A percentile compares a stretch with the other conserved stretches of the same genome.
phyloP scores from a whole-genome alignment of 345 rosid genomes.

The Euphorbia peplus region DNA sequence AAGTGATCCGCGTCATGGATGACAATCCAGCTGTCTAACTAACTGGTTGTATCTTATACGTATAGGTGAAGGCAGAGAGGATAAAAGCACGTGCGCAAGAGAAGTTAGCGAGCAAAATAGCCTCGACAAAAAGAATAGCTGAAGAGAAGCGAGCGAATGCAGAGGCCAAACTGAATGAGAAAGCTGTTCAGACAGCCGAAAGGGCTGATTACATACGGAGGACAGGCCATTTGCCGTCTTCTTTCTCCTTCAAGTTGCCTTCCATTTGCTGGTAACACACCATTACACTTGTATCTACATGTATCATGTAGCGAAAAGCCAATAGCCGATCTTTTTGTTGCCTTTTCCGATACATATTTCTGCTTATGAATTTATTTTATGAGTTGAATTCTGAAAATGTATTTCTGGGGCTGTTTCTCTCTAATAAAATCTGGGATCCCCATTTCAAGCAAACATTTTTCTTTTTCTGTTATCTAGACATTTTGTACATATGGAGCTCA shows the following conservation, averaged over 20 bases:
- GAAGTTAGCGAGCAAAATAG: constrained; percentile 57
- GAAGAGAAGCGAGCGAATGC: constrained; percentile 88
- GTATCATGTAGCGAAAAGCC: constrained; percentile 7
- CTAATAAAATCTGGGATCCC: background rate
- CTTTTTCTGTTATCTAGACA: background rate
- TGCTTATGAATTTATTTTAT: constrained; percentile 9
- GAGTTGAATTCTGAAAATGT: constrained; percentile 7
- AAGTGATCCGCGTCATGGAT: background rate
- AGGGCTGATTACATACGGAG: constrained; percentile 80
- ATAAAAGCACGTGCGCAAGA: constrained; percentile 87
- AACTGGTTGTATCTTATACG: background rate
- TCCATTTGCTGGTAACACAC: constrained; percentile 67
- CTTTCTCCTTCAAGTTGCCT: constrained; percentile 67
- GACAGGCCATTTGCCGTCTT: constrained; percentile 78
- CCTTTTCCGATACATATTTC: constrained; percentile 3
- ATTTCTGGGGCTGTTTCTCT: background rate
- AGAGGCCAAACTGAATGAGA: constrained; percentile 72
- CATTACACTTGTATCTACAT: background rate
- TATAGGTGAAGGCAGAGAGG: constrained; percentile 78
- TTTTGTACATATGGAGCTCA: no score
- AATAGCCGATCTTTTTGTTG: background rate
- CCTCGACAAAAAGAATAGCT: constrained; percentile 69
- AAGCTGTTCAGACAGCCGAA: constrained; percentile 68
- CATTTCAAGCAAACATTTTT: background rate
- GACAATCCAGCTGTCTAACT: background rate